Evolutionary conservation across 2,329 filamentous ascomycete genomes (phyloP), one percentile per base, ranked within the genome.

Genomic region (Penicillium concentricum): DNA sequence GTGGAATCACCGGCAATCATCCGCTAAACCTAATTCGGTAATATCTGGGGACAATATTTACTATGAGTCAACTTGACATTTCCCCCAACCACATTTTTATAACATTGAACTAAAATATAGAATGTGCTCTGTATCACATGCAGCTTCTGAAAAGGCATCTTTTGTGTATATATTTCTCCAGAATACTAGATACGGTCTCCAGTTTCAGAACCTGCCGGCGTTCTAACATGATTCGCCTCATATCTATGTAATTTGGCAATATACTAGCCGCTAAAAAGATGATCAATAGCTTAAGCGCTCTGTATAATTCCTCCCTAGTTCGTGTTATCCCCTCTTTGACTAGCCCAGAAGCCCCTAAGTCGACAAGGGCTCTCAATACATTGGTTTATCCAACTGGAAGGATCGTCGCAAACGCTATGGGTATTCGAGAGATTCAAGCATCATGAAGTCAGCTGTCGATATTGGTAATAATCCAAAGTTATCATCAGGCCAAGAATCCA

Each of bases 11-110:
- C 35, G 18, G 32, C 47, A 42, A 24, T 57, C 39, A 60, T 42
- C 55, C 58, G 51, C 58, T 60, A 60, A 58, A 15, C 56, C 45
- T 2, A 35, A 51, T 55, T 55, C 42, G 18, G 51, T 39, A 13
- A 47, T 58, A 58, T 56, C 57, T 61, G 56, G 59, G 59, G 59
- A 41, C 51, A 34, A 5, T 28, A 35, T 34, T 34, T 3, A 34
- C 38, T 24, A 46, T 52, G 54, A 52, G 41, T 56, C 52, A 51
- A 44, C 41, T 24, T 13, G 24, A 28, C 24, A 28, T n/a, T 28
- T 43, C n/a, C 38, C 38, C 37, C 50, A 53, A 24, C 26, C 44
- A 20, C 37, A 28, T 35, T 43, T 16, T 32, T 28, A 15, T 22
- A 4, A 18, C 16, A n/a, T 42, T 26, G 2, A n/a, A 43, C 15